phyloP scores from a whole-genome alignment of 2,329 filamentous ascomycete genomes.

The Dactylellina cionopaga region DNA sequence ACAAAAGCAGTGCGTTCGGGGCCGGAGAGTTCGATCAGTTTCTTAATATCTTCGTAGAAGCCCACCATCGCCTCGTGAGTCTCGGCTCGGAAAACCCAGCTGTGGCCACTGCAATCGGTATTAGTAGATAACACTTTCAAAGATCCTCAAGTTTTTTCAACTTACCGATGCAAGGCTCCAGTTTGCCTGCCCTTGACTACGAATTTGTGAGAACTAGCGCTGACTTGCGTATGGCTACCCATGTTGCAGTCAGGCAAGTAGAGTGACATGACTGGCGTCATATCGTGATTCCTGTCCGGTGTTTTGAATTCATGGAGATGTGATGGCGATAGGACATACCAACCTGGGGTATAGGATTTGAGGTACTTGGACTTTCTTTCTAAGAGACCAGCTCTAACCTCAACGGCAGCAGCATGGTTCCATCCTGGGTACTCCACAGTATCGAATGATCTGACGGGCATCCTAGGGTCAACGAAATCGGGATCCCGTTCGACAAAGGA shows the following conservation, averaged over 20 bases:
- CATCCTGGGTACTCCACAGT: slow-evolving; percentile 92
- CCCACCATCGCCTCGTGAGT: slow-evolving; percentile 94
- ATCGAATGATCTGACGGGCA: slow-evolving; percentile 79
- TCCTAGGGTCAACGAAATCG: slow-evolving; percentile 84
- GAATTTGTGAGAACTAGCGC: slow-evolving; percentile 93
- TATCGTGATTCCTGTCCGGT: slow-evolving; percentile 61
- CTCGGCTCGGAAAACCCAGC: slow-evolving; percentile 77
- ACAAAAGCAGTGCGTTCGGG: slow-evolving; percentile 91
- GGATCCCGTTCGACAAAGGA: slow-evolving; percentile 81
- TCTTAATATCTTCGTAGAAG: slow-evolving; percentile 94
- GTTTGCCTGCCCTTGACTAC: slow-evolving; percentile 96
- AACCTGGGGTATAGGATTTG: slow-evolving; percentile 95
- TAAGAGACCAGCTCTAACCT: slow-evolving; percentile 88
- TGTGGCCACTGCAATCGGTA: slow-evolving; percentile 65
- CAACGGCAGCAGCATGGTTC: slow-evolving; percentile 81
- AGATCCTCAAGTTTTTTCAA: background rate
- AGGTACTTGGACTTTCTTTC: slow-evolving; percentile 99
- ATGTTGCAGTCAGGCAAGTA: slow-evolving; percentile 95
- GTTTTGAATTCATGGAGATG: slow-evolving; percentile 88
- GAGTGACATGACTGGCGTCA: slow-evolving; percentile 94
- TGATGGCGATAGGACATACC: slow-evolving; percentile 89
- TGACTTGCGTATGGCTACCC: slow-evolving; percentile 84
- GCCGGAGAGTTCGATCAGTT: slow-evolving; percentile 84
- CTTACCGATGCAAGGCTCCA: slow-evolving; percentile 81
- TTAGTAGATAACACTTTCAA: slow-evolving; percentile 28